These are phyloP conservation scores for Microdochium bolleyi DNA, from an alignment of 2,329 filamentous ascomycete genomes.

Conservation along the genomic window DNA sequence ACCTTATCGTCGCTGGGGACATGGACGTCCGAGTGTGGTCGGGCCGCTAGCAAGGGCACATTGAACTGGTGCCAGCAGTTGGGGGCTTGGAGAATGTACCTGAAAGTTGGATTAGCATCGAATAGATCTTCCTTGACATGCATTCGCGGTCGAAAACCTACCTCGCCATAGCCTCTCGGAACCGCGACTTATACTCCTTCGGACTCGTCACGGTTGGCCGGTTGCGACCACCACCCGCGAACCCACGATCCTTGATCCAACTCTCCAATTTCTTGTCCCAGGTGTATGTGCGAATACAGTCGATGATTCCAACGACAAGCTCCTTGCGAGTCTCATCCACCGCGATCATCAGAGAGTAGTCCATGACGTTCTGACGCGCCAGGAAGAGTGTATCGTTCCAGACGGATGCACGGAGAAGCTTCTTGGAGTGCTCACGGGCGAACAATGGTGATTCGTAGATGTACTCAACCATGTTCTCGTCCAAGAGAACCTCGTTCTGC, in stretches of 20 bases:
- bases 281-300: slow-evolving; percentile 96
- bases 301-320: slow-evolving; percentile 94
- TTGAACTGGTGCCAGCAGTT: slow-evolving; percentile 70
- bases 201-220: slow-evolving; percentile 93
- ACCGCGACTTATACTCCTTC: slow-evolving; percentile 94
- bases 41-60: slow-evolving; percentile 14
- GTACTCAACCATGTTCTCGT: slow-evolving; percentile 98
- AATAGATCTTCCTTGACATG: neutral
- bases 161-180: slow-evolving; percentile 93
- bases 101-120: slow-evolving; percentile 13
- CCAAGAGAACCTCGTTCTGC: slow-evolving; percentile 89
- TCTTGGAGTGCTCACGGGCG: slow-evolving; percentile 91
- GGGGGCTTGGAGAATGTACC: slow-evolving; percentile 66
- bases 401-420: slow-evolving; percentile 80
- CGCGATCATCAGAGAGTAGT: slow-evolving; percentile 97
- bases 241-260: slow-evolving; percentile 97
- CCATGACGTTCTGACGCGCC: slow-evolving; percentile 95
- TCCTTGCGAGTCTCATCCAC: slow-evolving; percentile 88
- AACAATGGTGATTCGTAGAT: slow-evolving; percentile 97
- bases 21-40: slow-evolving; percentile 11
- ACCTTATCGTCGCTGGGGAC: neutral
- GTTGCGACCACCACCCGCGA: slow-evolving; percentile 67
- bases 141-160: slow-evolving; percentile 35
- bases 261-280: slow-evolving; percentile 99
- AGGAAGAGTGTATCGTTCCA: slow-evolving; percentile 98